A percentile compares a stretch with the other conserved stretches of the same genome.
Evolutionary conservation across 768 basidiomycete genomes (phyloP).

Genomic region (Collybia sordida): DNA sequence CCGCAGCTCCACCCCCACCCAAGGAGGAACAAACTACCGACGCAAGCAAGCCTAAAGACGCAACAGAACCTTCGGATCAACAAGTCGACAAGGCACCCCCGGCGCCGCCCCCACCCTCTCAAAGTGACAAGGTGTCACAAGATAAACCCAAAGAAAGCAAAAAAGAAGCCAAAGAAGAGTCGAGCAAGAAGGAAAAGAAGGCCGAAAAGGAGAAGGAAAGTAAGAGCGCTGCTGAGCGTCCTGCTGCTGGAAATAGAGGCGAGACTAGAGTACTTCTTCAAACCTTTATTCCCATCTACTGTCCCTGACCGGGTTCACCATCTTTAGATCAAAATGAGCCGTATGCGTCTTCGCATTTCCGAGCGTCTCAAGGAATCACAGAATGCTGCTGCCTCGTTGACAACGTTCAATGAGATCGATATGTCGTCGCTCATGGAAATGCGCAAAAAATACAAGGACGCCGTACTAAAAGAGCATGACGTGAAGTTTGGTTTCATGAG

Average conservation of each 20-base stretch:
- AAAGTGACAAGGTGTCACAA: slow-evolving; percentile 24
- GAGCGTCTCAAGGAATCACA: slow-evolving; percentile 98
- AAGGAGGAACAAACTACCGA: slow-evolving; percentile 28
- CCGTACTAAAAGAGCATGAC: slow-evolving; percentile 85
- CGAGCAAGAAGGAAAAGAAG: slow-evolving; percentile 33
- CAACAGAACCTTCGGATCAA: slow-evolving; percentile 45
- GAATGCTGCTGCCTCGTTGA: slow-evolving; percentile 93
- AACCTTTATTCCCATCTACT: not conserved
- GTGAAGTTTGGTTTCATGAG: slow-evolving; percentile 99
- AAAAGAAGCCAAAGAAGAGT: slow-evolving; percentile 30
- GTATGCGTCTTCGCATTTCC: slow-evolving; percentile 96
- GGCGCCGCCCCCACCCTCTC: slow-evolving; percentile 42
- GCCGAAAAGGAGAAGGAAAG: slow-evolving; percentile 12
- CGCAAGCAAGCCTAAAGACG: slow-evolving; percentile 35
- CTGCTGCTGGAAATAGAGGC: slow-evolving; percentile 53
- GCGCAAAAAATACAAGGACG: slow-evolving; percentile 93
- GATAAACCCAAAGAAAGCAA: slow-evolving; percentile 27
- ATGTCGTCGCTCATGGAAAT: slow-evolving; percentile 95
- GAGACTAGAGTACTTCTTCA: slow-evolving; percentile 75
- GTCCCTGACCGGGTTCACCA: not conserved
- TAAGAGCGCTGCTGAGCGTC: slow-evolving; percentile 23
- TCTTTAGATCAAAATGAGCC: slow-evolving; percentile 93
- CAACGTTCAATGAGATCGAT: slow-evolving; percentile 99
- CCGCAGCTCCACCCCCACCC: slow-evolving; percentile 29
- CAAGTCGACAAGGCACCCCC: slow-evolving; percentile 46